Evolutionary conservation across 441 rosid species (phyloP), one percentile per base, ranked within the genome.

Genomic region (Metrosideros polymorpha): DNA sequence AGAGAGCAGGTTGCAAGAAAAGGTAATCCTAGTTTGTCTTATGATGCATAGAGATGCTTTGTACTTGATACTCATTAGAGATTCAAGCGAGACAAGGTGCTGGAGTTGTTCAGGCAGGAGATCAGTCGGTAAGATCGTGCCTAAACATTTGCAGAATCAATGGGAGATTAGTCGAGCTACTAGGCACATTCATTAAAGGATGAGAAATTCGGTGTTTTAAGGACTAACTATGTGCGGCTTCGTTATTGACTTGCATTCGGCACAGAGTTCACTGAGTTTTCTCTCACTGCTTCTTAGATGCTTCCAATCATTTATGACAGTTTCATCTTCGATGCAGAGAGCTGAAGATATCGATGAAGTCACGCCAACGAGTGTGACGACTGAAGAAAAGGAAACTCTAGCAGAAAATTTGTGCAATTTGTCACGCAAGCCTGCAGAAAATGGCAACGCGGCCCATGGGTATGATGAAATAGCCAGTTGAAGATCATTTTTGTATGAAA

Each of bases 1-100:
- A 75, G 94, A 93, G 83, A 84, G 87, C 86, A 92, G 89, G 90
- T 89, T 93, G 85, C 93, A 92, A 84, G 94, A 92, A 87, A 71
- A 71, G 79, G 79, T 71, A 71, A 71, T 71, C 15, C 79, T 39
- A 39, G 79, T 42, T 71, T 71, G 79, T 71, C 47, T 12, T 39
- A 24, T 71, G 79, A 71, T 71, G 49, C 49, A 71, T 39, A 71
- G 79, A 39, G 47, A 43, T 39, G 47, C 79, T 71, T 42, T 71
- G 25, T 71, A 71, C n/a, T 71, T 6, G 45, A 47, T 22, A 24
- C 47, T 35, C 22, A 71, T 10, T 39, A 71, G 79, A 71, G 45
- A 71, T 32, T 66, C 19, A 18, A 12, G 17, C 5, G 13, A 32
- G 25, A 1, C 45, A 66, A 66, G 27, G 43, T 32, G 45, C 43